Percentiles rank a stretch among this genome's conserved stretches.
Evolutionary conservation across 2,329 filamentous ascomycete genomes (phyloP).

Genomic region (Hymenotorrendiella dingleyae): DNA sequence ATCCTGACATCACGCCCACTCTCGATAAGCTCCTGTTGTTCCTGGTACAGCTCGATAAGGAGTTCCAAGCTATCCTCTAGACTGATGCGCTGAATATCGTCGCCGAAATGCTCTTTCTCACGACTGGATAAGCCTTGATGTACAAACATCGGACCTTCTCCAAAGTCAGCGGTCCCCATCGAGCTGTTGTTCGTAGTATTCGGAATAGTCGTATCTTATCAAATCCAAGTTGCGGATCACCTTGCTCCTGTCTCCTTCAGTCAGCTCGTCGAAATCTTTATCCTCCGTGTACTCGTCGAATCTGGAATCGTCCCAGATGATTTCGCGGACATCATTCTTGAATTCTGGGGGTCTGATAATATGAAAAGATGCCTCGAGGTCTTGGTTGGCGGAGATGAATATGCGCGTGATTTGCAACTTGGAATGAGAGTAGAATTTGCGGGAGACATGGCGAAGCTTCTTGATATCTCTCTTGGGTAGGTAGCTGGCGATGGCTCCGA

Average conservation of each 20-base stretch:
- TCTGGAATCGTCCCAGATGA: background rate
- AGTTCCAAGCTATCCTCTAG: background rate
- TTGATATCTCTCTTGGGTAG: background rate
- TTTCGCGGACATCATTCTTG: background rate
- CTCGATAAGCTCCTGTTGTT: background rate
- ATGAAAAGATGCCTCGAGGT: background rate
- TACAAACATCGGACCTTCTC: background rate
- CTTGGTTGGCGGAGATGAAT: background rate
- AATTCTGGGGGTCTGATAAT: background rate
- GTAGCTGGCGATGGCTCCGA: background rate
- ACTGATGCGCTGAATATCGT: background rate
- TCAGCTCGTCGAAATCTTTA: background rate
- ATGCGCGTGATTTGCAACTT: background rate
- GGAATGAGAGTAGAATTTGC: background rate
- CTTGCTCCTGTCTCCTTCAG: background rate
- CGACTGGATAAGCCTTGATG: too few relatives aligned
- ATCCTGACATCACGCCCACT: background rate
- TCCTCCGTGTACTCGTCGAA: background rate
- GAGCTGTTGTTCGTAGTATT: background rate
- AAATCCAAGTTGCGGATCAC: background rate
- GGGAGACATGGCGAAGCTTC: background rate
- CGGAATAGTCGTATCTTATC: background rate
- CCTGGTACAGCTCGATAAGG: background rate
- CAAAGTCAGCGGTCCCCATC: background rate
- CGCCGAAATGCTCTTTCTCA: background rate